Base-by-base conservation (phyloP, 306 rosid species). In the Psophocarpus tetragonolobus region DNA sequence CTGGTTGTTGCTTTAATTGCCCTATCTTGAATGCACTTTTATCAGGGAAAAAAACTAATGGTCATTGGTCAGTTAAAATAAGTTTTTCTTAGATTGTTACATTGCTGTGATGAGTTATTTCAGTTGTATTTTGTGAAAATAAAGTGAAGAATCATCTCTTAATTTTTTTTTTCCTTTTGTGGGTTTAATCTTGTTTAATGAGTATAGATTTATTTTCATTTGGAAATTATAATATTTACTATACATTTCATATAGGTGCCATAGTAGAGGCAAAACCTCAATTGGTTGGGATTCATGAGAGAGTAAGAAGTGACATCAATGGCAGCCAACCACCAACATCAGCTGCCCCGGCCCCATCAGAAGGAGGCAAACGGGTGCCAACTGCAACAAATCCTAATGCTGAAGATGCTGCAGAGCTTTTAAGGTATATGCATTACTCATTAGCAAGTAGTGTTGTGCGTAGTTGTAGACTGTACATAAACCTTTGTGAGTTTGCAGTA, bases 381-480 rank as follows among this genome's bases (percentile, higher is more conserved):
- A 83, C 92, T 67, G 97, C 90, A 79, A 78, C 98, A 81, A 90
- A 95, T 91, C 98, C 98, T 74, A 88, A 83, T 87, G 93, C 91
- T 39, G 98, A 91, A 85, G 97, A 95, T 84, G 97, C 98, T 82
- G 97, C 98, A 24, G 97, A 87, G 5, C 90, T 95, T 54, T 87
- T 92, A 62, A 92, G 98, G 98, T 93, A 78, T 93, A 78, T 73
- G 54, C 71, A 33, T 41, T 27, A 8, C 18, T 65, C 68, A 44
- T 44, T 53, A 33, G 56, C 27, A 18, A 26, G 67, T 18, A 11
- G 53, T 30, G 48, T 73, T 81, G 71, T 73, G 12, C 50, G 61
- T 71, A 38, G 76, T 56, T 60, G 61, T 71, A 38, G 76, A 45
- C 30, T 23, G 58, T 27, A 23, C 77, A 71, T 71, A 65, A 54